phyloP scores from a whole-genome alignment of 2,329 filamentous ascomycete species.

The Magnaporthiopsis rhizophila region DNA sequence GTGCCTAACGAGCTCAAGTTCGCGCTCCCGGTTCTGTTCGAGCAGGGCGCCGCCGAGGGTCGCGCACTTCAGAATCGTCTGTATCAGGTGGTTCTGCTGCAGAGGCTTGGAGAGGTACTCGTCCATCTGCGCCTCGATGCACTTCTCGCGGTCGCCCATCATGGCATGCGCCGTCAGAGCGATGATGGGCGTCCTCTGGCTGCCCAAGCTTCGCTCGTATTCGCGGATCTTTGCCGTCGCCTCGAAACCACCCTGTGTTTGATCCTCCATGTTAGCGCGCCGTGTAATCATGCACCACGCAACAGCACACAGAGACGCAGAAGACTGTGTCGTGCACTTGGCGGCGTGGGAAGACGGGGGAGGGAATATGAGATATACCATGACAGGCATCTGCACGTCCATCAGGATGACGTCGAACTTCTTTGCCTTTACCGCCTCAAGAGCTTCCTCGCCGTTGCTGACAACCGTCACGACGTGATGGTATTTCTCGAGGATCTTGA shows the following conservation, averaged over 20 bases:
- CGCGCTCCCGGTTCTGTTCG: conserved; percentile 63
- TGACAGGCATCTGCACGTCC: conserved; percentile 99
- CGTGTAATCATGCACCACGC: background rate
- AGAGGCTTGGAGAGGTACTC: conserved; percentile 81
- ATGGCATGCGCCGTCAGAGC: conserved; percentile 96
- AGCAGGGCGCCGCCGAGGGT: conserved; percentile 79
- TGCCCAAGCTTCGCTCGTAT: conserved; percentile 75
- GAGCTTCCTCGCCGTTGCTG: conserved; percentile 87
- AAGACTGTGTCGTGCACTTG: background rate
- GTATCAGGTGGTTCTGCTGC: conserved; percentile 20
- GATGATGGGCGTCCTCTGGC: conserved; percentile 87
- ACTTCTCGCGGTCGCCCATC: conserved; percentile 96
- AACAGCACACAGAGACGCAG: conserved; percentile 9
- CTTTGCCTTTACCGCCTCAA: conserved; percentile 85
- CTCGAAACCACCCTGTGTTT: conserved; percentile 76
- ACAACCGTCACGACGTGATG: conserved; percentile 89
- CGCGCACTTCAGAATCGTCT: conserved; percentile 78
- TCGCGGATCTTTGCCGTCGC: conserved; percentile 94
- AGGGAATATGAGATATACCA: conserved; percentile 49
- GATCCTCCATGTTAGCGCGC: conserved; percentile 25
- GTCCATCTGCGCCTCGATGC: conserved; percentile 98
- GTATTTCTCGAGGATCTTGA: conserved; percentile 96
- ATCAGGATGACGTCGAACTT: conserved; percentile 96
- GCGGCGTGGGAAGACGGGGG: background rate
- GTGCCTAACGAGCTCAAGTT: conserved; percentile 32